phyloP scores from a whole-genome alignment of 2,329 filamentous ascomycete species.

The Cercospora zeae-maydis region DNA sequence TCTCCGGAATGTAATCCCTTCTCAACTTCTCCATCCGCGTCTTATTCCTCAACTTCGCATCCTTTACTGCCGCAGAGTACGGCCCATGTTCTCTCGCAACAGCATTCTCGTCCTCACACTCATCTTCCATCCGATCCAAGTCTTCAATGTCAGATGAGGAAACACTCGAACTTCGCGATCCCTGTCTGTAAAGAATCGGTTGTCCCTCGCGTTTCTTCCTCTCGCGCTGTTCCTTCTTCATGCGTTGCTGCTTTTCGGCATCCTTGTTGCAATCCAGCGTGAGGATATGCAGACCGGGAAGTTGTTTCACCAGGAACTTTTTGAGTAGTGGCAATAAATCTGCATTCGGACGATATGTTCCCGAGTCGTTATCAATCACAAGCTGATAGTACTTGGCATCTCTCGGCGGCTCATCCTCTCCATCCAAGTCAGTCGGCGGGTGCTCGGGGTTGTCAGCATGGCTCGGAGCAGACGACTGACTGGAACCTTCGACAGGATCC shows the following conservation, averaged over 20 bases:
- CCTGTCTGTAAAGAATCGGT: slow-evolving; percentile 54
- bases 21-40: slow-evolving; percentile 21
- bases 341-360: slow-evolving; percentile 86
- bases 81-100: slow-evolving; percentile 21
- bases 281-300: slow-evolving; percentile 72
- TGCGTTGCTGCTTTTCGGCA: slow-evolving; percentile 65
- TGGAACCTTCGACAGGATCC: slow-evolving; percentile 46
- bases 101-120: slow-evolving; percentile 17
- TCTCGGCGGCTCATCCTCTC: slow-evolving; percentile 46
- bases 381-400: slow-evolving; percentile 70
- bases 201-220: slow-evolving; percentile 64
- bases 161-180: slow-evolving; percentile 46
- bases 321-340: slow-evolving; percentile 68
- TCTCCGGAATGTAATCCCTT: slow-evolving; percentile 8
- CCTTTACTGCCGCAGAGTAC: slow-evolving; percentile 22
- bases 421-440: slow-evolving; percentile 48
- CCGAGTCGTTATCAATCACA: slow-evolving; percentile 91
- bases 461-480: slow-evolving; percentile 43
- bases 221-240: slow-evolving; percentile 73
- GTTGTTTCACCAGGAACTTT: slow-evolving; percentile 65
- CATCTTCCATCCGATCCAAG: slow-evolving; percentile 44
- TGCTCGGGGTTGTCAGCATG: slow-evolving; percentile 46
- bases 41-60: slow-evolving; percentile 27
- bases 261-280: slow-evolving; percentile 70
- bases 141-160: slow-evolving; percentile 58